Conservation (phyloP, 2,329 filamentous ascomycete genomes). For the Alternaria longipes region DNA sequence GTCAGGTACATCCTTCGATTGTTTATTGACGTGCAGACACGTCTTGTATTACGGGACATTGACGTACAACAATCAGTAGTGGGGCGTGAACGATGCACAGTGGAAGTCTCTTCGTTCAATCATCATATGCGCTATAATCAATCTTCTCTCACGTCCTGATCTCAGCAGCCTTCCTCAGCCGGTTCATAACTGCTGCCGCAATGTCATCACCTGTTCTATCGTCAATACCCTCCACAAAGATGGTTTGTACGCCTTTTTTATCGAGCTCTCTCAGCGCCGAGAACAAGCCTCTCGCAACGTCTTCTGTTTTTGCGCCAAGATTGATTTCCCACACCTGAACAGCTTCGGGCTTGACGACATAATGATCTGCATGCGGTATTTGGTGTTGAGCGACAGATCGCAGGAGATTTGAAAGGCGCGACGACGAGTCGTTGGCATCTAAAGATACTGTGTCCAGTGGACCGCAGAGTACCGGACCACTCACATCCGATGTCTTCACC, state of each 20-base stretch:
- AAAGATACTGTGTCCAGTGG: background rate
- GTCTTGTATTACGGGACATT: background rate
- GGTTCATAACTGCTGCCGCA: slow-evolving; percentile 72
- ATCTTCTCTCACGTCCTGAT: slow-evolving; percentile 20
- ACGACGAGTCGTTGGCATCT: background rate
- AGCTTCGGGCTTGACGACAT: slow-evolving; percentile 17
- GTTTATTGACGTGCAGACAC: background rate
- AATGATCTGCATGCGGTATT: slow-evolving; percentile 39
- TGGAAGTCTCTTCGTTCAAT: background rate
- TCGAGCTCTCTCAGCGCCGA: slow-evolving; percentile 87
- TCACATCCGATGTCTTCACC: background rate
- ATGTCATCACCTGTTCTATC: slow-evolving; percentile 76
- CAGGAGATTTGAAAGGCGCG: slow-evolving; percentile 42
- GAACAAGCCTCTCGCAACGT: slow-evolving; percentile 88
- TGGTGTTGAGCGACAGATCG: slow-evolving; percentile 48
- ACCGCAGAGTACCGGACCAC: slow-evolving; percentile 24
- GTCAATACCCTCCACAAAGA: slow-evolving; percentile 87
- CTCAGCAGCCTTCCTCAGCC: slow-evolving; percentile 59
- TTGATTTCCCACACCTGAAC: slow-evolving; percentile 70
- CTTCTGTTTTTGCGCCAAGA: slow-evolving; percentile 74
- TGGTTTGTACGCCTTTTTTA: slow-evolving; percentile 77
- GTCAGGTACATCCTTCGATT: background rate
- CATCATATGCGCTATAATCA: background rate
- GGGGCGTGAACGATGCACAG: background rate
- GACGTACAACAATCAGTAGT: background rate